These are phyloP conservation scores for Solanum ossicruentum DNA, from an alignment of 257 asterid species.

Conservation along the genomic window DNA sequence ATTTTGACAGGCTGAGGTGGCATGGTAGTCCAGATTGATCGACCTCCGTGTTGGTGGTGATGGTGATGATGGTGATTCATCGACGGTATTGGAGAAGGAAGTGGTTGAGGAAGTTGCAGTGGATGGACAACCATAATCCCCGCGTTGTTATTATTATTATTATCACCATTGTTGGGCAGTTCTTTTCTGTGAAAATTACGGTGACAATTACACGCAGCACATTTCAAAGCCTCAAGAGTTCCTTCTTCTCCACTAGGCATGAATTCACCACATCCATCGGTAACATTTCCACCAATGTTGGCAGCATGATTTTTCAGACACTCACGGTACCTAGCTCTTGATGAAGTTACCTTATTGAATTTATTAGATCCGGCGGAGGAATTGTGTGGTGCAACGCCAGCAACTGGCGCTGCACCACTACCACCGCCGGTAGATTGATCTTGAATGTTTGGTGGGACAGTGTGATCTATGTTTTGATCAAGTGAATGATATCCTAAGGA, in stretches of 20 bases:
- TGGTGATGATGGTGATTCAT: conserved; percentile 12
- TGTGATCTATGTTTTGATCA: conserved; percentile 5
- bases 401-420: not conserved
- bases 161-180: not conserved
- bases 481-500: conserved; percentile 10
- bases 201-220: conserved; percentile 91
- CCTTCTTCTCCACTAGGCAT: conserved; percentile 92
- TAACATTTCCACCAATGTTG: conserved; percentile 68
- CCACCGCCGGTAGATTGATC: not conserved
- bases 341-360: not conserved
- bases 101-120: conserved; percentile 40
- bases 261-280: conserved; percentile 96
- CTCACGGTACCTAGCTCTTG: conserved; percentile 42
- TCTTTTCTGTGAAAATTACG: conserved; percentile 81
- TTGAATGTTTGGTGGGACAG: not conserved
- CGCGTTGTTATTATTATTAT: not conserved
- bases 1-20: conserved; percentile 55
- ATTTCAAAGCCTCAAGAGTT: conserved; percentile 68
- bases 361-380: conserved; percentile 30
- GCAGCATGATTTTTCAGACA: conserved; percentile 94
- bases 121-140: conserved; percentile 38
- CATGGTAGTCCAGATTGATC: conserved; percentile 6
- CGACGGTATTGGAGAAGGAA: conserved; percentile 31
- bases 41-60: conserved; percentile 16
- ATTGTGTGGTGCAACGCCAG: not conserved